Base-by-base conservation (phyloP, 2,329 filamentous ascomycete species). In the Botrytis galanthina region DNA sequence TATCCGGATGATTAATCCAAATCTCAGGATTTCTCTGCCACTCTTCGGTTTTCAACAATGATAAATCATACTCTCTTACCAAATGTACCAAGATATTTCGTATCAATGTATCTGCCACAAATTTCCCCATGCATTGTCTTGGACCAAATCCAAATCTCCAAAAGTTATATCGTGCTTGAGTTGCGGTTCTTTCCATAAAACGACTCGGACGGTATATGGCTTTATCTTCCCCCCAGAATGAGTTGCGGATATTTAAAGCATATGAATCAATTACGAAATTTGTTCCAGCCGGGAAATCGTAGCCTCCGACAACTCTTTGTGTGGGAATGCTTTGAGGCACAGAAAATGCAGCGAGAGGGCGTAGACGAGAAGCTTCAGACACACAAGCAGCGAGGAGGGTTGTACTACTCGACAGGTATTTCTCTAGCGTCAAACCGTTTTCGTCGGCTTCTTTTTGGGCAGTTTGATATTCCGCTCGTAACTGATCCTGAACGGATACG, bases 71-170 rank as follows among this genome's bases (percentile, higher is more conserved):
- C 20, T 70, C 61, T 60, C 68, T 63, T 29, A 74, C 32, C 29
- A 73, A 22, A 67, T 74, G 66, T 46, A 67, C 73, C 26, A 74
- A 63, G 8, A 74, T 35, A 7, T 72, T 57, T 10, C 79, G 73
- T 63, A 84, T 78, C 1, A 84, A 78, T 39, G 81, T n/a, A 69
- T 85, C 84, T 4, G 81, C 82, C 1, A 84, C 75, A 74, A 82
- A 81, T 74, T 82, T 83, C 0, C 84, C 84, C 76, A 86, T 74
- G 73, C 84, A 86, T 72, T 83, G 80, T 42, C 84, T 76, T 0
- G 84, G 83, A 0, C 84, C 84, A 73, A 85, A 85, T 0, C 84
- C 84, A 76, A 84, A 86, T 4, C 84, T 79, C 84, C 84, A 85
- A 63, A 81, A 82, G 5, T 80, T 75, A 75, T 85, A 85, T 18